Evolutionary conservation across 441 rosid species (phyloP), one percentile per base, ranked within the genome.

Genomic region (Metrosideros polymorpha): DNA sequence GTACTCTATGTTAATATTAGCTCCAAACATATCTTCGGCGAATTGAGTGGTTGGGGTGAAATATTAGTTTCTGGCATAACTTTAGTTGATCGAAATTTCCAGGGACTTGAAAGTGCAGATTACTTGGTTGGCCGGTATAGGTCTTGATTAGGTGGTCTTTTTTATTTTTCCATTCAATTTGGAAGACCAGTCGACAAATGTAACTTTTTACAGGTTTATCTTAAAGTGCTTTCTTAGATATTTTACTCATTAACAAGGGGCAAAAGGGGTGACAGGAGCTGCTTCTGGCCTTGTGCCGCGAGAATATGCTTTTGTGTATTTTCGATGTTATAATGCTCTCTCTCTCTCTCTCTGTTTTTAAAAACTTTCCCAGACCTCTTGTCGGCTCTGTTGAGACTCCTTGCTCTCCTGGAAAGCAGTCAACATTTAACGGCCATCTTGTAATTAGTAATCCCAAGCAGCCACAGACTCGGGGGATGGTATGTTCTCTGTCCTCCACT

Each of bases 391-490:
- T 91, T 84, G 93, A 91, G 32, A 88, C 90, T 90, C 90, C 92
- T 87, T 90, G 88, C 91, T 93, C 92, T 59, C 90, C 86, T 27
- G 92, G 88, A 87, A 94, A 93, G 92, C 93, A 87, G 51, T 83
- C 92, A 43, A 76, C 91, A 45, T 96, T 92, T 89, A 56, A 85
- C 7, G 99, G 99, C 87, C 99, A 98, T 92, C 89, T 96, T 84
- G 86, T 79, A 56, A 88, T 93, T 85, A 92, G 87, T 85, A 92
- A 90, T 88, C 87, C 87, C 76, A 92, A 90, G 90, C 88, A 63
- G 83, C 94, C 92, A 84, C 87, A 66, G 92, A 94, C 89, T 84
- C 94, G 95, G 47, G 96, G 91, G 85, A 92, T 88, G 93, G 98
- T 95, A 89, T 82, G 77, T 79, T 43, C 45, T 77, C 75, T 50